Base-by-base conservation (phyloP, 2,329 filamentous ascomycete genomes). In the Penicillium sp. region DNA sequence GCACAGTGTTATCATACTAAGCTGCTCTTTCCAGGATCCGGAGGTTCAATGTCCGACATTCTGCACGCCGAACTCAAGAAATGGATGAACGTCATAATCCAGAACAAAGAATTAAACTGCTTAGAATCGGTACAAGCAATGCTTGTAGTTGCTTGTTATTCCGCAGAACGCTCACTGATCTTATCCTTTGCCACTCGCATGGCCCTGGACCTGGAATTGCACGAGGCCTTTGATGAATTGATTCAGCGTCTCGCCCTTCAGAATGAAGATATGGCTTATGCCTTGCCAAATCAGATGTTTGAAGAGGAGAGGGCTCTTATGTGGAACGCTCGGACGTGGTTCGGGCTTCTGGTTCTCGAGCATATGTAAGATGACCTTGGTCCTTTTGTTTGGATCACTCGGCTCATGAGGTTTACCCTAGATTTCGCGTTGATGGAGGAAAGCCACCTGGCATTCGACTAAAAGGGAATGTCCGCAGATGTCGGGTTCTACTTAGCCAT, bases 101-200 rank as follows among this genome's bases (percentile, higher is more conserved):
- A 77, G 38, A 73, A 68, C 27, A 69, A 69, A 4, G 67, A 66
- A 3, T 55, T 73, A 2, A 72, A 72, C 13, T 72, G 69, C 8
- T 50, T 82, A 0, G 81, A 83, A 55, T 79, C 77, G 0, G 66
- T 83, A 0, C 81, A 84, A 53, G 79, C 81, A 4, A 68, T 84
- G 7, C 65, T 82, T 0, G 69, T 83, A 1, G 73, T 79, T 46
- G 79, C 80, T 0, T 80, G 79, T 52, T 84, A 83, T 57, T 78
- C 77, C 0, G 73, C 81, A 4, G 80, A 82, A 50, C 73, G 80
- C 0, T 80, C 78, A 8, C 62, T 82, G 1, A 67, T 83, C 0
- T 68, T 80, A 3, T 78, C 80, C 0, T 74, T 81, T 41, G 80
- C 81, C 1, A 73, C 78, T 4, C 71, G 78, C 37, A 80, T 82